A percentile compares a stretch with the other conserved stretches of the same genome.
phyloP scores from a whole-genome alignment of 163 green algal genomes.

The Prototheca cutis region DNA sequence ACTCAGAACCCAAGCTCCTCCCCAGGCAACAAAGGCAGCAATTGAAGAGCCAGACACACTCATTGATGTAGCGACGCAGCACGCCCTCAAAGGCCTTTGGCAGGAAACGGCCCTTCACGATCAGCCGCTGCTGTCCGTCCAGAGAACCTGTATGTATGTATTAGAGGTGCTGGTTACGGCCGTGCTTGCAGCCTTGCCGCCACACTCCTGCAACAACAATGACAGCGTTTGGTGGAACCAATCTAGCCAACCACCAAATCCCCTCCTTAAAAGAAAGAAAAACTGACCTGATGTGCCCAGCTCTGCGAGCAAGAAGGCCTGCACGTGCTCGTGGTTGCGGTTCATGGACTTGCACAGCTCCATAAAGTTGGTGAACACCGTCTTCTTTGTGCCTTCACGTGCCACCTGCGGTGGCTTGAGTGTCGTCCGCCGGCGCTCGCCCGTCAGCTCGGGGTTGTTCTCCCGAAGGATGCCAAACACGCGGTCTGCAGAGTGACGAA shows the following conservation, averaged over 20 bases:
- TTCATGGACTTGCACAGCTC: constrained; percentile 98
- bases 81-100: constrained; percentile 98
- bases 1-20: too few relatives aligned
- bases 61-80: constrained; percentile 90
- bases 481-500: constrained; percentile 51
- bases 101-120: constrained; percentile 96
- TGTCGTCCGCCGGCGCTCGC: constrained; percentile 85
- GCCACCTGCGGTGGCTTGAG: constrained; percentile 96
- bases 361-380: constrained; percentile 99
- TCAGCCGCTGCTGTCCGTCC: constrained; percentile 88
- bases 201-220: too few relatives aligned
- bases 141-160: constrained; percentile 66
- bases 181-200: too few relatives aligned
- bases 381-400: constrained; percentile 99
- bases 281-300: constrained; percentile 21
- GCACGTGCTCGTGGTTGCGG: constrained; percentile 84
- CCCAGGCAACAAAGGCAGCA: too few relatives aligned
- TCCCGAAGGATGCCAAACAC: constrained; percentile 94
- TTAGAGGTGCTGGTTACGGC: too few relatives aligned
- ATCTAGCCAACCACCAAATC: background rate
- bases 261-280: background rate
- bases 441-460: constrained; percentile 96
- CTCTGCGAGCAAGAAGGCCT: constrained; percentile 83
- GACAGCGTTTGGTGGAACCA: too few relatives aligned
- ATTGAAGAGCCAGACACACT: constrained; percentile 43